Evolutionary conservation across 257 asterid species (phyloP).

Genomic region (Eustoma russellianum): DNA sequence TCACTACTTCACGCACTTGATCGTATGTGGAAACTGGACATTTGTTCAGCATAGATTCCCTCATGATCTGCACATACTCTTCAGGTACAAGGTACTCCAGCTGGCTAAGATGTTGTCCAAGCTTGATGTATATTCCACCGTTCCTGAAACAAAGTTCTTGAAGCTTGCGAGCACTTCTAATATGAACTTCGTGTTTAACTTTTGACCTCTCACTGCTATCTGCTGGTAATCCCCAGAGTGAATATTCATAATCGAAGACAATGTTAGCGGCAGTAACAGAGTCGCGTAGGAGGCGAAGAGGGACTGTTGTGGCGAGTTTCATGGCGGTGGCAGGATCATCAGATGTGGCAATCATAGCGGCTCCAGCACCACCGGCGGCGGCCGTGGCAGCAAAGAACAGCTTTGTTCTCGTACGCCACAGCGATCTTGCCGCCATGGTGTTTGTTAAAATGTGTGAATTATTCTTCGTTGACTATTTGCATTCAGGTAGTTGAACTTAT

Average conservation of each 20-base stretch:
- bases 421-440: conserved; percentile 56
- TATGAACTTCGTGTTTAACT: conserved; percentile 74
- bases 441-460: no score
- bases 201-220: conserved; percentile 67
- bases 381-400: conserved; percentile 50
- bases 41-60: conserved; percentile 83
- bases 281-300: conserved; percentile 71
- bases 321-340: conserved; percentile 84
- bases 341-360: conserved; percentile 55
- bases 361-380: conserved; percentile 57
- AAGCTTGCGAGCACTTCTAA: conserved; percentile 75
- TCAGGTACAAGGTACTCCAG: conserved; percentile 92
- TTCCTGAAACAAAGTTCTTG: conserved; percentile 88
- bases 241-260: conserved; percentile 73
- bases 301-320: conserved; percentile 73
- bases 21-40: conserved; percentile 93
- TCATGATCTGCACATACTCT: conserved; percentile 79
- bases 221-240: conserved; percentile 85
- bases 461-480: no score
- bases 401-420: conserved; percentile 66
- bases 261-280: conserved; percentile 67
- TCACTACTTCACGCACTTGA: conserved; percentile 77
- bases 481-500: conserved; percentile 28
- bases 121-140: conserved; percentile 96
- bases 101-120: conserved; percentile 93